Evolutionary conservation across 2,329 filamentous ascomycete species (phyloP), one percentile per base, ranked within the genome.

Genomic region (Ilyonectria destructans): DNA sequence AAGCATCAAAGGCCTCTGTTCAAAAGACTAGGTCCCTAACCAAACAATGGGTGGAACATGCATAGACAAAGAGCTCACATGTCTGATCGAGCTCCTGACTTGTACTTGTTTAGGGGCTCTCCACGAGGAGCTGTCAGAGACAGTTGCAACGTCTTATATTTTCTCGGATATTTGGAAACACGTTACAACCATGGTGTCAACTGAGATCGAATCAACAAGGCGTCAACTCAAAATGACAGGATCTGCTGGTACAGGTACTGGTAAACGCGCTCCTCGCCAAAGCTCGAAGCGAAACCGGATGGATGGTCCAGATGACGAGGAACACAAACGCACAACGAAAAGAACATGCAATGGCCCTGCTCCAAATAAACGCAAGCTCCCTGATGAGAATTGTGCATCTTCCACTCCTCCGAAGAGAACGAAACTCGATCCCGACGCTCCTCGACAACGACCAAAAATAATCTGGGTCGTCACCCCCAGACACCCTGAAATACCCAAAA

Each of bases 1-100:
- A 51, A 58, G 33, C 49, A 29, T 35, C 43, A 23, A 57, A 21
- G 17, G 26, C 19, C 52, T 8, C 29, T 43, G 60, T 51, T 51
- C 54, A 51, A 10, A 33, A 57, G 49, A 33, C 45, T 29, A 54
- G 15, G 15, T 26, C 26, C 21, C 12, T 40, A 49, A 5, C 10
- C 35, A 31, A 40, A 40, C 6, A 21, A 19, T 6, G 4, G 9
- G 6, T 10, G 23, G 45, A 29, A 29, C 21, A 46, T 26, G 23
- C 31, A 35, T 54, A 23, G 54, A 51, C 21, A 63, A 12, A 43
- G 33, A 23, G 10, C 8, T 31, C 19, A 35, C n/a, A 8, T 54
- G 6, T 12, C n/a, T 2, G 31, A 54, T 17, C 31, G n/a, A 21
- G 2, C 3, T 21, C n/a, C 31, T 6, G 5, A 35, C 13, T 21